Conservation (phyloP, 169 alveolate species). For the Plasmodium falciparum region DNA sequence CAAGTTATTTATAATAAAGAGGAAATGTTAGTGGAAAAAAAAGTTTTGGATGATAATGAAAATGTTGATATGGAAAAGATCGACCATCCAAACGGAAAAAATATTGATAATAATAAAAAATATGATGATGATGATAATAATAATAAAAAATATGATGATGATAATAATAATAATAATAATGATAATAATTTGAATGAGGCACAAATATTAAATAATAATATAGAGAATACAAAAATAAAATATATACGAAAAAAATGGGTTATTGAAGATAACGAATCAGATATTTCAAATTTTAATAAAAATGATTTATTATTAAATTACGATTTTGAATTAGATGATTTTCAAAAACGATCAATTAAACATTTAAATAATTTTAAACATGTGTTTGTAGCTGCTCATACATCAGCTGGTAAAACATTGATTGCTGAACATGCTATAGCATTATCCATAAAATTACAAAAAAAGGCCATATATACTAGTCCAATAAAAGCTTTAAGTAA, state of each 20-base stretch:
- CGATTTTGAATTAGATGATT: constrained; percentile 96
- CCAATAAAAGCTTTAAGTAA: constrained; percentile 99
- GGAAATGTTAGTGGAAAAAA: no score
- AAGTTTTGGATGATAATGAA: neutral
- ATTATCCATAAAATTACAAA: constrained; percentile 92
- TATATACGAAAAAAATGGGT: constrained; percentile 85
- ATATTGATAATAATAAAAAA: neutral
- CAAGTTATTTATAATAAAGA: no score
- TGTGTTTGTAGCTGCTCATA: constrained; percentile 99
- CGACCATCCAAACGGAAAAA: neutral
- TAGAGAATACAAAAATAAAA: constrained; percentile 36
- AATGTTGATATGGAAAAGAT: neutral
- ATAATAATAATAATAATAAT: neutral
- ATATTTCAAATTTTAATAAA: constrained; percentile 43
- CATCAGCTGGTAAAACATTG: constrained; percentile 99
- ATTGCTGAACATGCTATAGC: constrained; percentile 99
- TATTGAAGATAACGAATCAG: constrained; percentile 80
- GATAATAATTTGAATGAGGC: neutral
- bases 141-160: neutral
- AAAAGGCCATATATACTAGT: constrained; percentile 97
- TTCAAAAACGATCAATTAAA: constrained; percentile 96
- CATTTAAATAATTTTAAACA: constrained; percentile 93
- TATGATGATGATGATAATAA: neutral
- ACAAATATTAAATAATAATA: neutral
- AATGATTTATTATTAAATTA: constrained; percentile 88